Conservation (phyloP, 208 protist species). For the Acanthamoeba triangularis region DNA sequence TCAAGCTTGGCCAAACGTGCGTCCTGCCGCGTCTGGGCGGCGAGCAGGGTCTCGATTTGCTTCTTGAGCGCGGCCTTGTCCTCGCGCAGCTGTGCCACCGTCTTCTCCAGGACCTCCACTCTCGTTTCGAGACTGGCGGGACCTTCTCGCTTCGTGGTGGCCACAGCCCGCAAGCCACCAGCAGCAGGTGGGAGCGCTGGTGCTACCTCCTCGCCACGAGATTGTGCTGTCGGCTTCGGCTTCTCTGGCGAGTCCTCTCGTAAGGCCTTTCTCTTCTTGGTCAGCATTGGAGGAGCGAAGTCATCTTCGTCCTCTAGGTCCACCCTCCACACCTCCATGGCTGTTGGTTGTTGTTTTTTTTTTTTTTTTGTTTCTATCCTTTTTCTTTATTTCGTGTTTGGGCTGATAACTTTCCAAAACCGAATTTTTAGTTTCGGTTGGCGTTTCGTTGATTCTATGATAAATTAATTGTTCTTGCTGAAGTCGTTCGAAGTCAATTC, state of each 20-base stretch:
- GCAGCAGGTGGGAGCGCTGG: too few species aligned
- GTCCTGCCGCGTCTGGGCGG: neutral
- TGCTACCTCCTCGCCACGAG: neutral
- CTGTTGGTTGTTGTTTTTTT: neutral
- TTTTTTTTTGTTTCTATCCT: neutral
- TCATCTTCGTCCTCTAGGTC: neutral
- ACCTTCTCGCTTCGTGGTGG: too few species aligned
- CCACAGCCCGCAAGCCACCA: neutral
- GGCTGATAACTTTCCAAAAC: too few species aligned
- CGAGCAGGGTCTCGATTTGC: neutral
- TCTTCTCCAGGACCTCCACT: neutral
- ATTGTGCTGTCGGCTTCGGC: neutral
- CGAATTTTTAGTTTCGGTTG: too few species aligned
- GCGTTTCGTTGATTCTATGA: too few species aligned
- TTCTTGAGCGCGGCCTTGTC: neutral
- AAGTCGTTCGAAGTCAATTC: too few species aligned
- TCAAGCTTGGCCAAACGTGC: neutral
- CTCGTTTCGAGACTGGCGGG: neutral
- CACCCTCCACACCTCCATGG: neutral
- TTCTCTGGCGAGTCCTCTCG: neutral
- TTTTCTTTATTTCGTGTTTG: neutral
- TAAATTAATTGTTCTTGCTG: too few species aligned
- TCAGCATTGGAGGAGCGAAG: neutral
- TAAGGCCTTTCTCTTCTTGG: neutral
- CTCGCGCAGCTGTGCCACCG: neutral